Conservation (phyloP, 805 yeast species). For the Wickerhamiella dianesei region DNA sequence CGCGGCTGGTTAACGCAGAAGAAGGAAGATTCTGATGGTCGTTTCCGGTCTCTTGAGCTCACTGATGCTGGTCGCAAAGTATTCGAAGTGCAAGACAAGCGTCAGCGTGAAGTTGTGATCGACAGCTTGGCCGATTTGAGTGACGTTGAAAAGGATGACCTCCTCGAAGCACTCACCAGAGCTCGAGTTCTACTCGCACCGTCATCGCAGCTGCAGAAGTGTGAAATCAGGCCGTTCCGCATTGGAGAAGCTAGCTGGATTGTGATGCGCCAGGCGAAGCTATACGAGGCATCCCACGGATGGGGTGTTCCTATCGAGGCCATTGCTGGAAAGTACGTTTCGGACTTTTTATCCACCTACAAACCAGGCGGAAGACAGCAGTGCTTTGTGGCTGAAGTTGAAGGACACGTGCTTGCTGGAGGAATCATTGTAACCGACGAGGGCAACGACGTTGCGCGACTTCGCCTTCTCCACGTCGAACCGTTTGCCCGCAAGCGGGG, state of each 20-base stretch:
- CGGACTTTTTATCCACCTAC: background rate
- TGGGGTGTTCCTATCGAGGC: conserved; percentile 2
- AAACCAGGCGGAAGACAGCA: background rate
- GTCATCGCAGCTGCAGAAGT: background rate
- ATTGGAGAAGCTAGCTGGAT: conserved; percentile 2
- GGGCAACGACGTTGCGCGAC: background rate
- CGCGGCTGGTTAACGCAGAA: background rate
- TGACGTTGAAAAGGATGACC: background rate
- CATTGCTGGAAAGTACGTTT: background rate
- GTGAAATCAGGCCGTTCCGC: background rate
- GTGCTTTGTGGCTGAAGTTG: conserved; percentile 5
- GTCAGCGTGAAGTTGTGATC: background rate
- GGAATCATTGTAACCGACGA: conserved; percentile 2
- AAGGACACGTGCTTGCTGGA: conserved; percentile 2
- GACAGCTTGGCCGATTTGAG: background rate
- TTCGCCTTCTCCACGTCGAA: conserved; percentile 4
- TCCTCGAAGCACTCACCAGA: background rate
- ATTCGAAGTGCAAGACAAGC: background rate
- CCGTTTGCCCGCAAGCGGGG: conserved; percentile 4
- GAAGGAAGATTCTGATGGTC: background rate
- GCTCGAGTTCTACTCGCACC: conserved; percentile 1
- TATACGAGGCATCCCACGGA: conserved; percentile 1
- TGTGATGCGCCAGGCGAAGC: conserved; percentile 4
- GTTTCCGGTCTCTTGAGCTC: background rate
- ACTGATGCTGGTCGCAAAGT: background rate